Base-by-base conservation (phyloP, 2,329 filamentous ascomycete genomes). In the Tolypocladium inflatum region DNA sequence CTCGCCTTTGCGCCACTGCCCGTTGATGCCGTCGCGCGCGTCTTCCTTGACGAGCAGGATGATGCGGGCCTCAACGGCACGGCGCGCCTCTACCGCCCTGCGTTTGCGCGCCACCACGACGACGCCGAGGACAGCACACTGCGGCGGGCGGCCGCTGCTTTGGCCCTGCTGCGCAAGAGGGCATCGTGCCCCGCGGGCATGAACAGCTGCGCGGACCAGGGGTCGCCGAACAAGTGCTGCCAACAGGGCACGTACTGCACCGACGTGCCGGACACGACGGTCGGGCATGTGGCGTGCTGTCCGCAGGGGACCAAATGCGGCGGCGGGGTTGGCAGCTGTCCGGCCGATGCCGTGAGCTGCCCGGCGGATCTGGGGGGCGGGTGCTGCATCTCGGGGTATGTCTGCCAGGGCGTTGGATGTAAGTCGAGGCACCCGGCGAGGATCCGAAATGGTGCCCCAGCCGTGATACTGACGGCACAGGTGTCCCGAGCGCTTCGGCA, bases 251-350 rank as follows among this genome's bases (percentile, higher is more conserved):
- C 87, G 63, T 82, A 78, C 9, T 94, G 90, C 68, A 84, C 88
- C 53, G 71, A 74, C 30, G 83, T 91, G 5, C 69, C 78, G 38
- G 83, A 89, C 68, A 80, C 81, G 7, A 81, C 80, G 0, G 75
- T 86, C 35, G 87, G 87, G 9, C 81, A 83, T 51, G 84, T 93
- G 2, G 89, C 89, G 3, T 94, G 90, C 71, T 94, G 90, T 72
- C 87, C 87, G 0, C 67, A 76, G 41, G 88, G 88, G 4, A 74
- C 77, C 50, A 80, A 70, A 7, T 93, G 89, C 69, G 80, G 79
- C 4, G 86, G 87, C 11, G 73, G 74, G 1, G 83, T 92, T 7
- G 81, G 79, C 0, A 68, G 68, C n/a, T 92, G 89, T 62, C 76
- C 78, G 2, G 73, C 76, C 4, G 85, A 81, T 45, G 85, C 88